phyloP scores from a whole-genome alignment of 164 flowering plant genomes.

The Pachysandra terminalis region DNA sequence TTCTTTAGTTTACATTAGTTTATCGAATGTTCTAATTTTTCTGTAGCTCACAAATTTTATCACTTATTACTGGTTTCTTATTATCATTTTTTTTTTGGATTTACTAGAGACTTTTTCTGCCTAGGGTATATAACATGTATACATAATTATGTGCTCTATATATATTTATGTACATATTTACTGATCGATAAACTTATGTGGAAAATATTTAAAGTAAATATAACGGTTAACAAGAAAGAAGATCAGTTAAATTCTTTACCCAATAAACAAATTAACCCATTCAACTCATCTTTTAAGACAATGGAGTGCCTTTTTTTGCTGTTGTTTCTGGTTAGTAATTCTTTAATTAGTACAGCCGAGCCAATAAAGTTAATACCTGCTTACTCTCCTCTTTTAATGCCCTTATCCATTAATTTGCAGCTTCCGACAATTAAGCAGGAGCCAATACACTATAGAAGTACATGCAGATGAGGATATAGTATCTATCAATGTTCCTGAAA shows the following conservation, averaged over 20 bases:
- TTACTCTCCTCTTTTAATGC: conserved; percentile 1
- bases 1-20: not conserved
- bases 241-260: not conserved
- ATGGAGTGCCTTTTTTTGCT: not conserved
- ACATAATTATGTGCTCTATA: no score
- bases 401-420: conserved; percentile 32
- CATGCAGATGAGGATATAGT: conserved; percentile 40
- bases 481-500: conserved; percentile 71
- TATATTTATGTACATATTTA: no score
- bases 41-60: not conserved
- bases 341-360: not conserved
- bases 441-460: conserved; percentile 44
- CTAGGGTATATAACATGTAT: not conserved
- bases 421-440: conserved; percentile 56
- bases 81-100: no score
- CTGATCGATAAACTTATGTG: not conserved
- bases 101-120: not conserved
- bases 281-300: not conserved
- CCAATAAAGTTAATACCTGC: not conserved
- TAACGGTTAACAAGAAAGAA: not conserved
- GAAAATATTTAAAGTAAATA: no score
- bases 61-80: no score
- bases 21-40: no score
- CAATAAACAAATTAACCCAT: not conserved
- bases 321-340: not conserved